Conservation (phyloP, 805 yeast genomes). For the Torulaspora gathmanii region DNA sequence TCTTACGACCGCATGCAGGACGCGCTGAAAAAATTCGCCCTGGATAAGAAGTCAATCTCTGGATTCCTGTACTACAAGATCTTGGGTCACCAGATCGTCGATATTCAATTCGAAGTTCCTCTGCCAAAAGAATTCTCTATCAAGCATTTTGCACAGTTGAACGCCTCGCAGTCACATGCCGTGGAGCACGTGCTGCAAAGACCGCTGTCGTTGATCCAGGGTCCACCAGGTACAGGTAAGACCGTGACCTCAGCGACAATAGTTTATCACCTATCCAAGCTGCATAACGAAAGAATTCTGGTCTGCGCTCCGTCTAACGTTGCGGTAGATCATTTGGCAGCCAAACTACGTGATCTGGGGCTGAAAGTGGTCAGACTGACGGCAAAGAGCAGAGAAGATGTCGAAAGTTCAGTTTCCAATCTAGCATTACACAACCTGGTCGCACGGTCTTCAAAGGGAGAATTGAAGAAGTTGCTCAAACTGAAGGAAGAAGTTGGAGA, state of each 20-base stretch:
- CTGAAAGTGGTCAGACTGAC: slow-evolving; percentile 71
- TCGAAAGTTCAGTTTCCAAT: slow-evolving; percentile 57
- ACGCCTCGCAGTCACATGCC: slow-evolving; percentile 75
- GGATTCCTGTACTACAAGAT: slow-evolving; percentile 71
- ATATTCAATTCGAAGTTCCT: slow-evolving; percentile 55
- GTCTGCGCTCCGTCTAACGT: slow-evolving; percentile 96
- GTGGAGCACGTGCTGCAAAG: slow-evolving; percentile 61
- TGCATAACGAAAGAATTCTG: slow-evolving; percentile 59
- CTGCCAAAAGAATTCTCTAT: slow-evolving; percentile 60
- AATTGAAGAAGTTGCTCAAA: slow-evolving; percentile 52
- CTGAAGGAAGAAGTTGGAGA: slow-evolving; percentile 67
- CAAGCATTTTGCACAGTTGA: slow-evolving; percentile 64
- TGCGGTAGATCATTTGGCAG: slow-evolving; percentile 87
- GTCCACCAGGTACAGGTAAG: slow-evolving; percentile 97
- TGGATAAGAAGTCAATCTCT: slow-evolving; percentile 61
- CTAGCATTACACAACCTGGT: slow-evolving; percentile 56
- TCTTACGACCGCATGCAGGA: slow-evolving; percentile 79
- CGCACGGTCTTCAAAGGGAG: slow-evolving; percentile 45
- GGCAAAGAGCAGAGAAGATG: slow-evolving; percentile 77
- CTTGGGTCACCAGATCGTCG: slow-evolving; percentile 72
- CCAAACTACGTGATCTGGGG: slow-evolving; percentile 64
- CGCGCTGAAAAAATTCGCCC: slow-evolving; percentile 69
- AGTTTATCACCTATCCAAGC: slow-evolving; percentile 63
- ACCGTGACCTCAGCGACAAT: slow-evolving; percentile 91
- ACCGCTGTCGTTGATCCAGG: slow-evolving; percentile 81